Base-by-base conservation (phyloP, 140 eudicot species). In the Flaveria floridana region DNA sequence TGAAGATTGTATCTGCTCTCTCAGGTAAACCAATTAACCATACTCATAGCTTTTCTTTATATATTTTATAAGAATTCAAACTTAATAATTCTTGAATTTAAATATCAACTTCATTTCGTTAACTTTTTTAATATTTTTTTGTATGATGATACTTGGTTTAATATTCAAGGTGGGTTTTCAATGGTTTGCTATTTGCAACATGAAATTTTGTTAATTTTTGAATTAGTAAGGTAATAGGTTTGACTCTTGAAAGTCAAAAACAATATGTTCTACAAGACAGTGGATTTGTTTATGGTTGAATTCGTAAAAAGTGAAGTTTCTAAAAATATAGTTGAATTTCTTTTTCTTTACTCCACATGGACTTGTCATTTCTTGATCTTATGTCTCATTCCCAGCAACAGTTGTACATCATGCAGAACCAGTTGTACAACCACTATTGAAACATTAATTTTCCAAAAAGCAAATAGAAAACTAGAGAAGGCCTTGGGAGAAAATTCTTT, bases 1-100 rank as follows among this genome's bases (percentile, higher is more conserved):
- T 93, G 71, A 93, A 93, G 88, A 80, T 73, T 7, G 97, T 93
- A 12, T 83, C 98, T 20, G 58, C 94, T 50, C 96, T 93, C 53
- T 28, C 98, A 82, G 98, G 98, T 90, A 87, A 79, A 21, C 77
- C 52, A 50, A 61, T 6, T 9, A 76, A 64, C 18, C 26, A 20
- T 26, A 65, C 8, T 75, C 23, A 28, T 26, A 28, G 34, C 4
- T 28, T 3, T 28, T 28, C 34, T 28, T 28, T 28, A 28, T 25
- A 25, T 25, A 15, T 16, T 18, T 72, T 53, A 52, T 55, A 16
- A 50, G 1, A 34, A n/a, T 23, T 76, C 61, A 55, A 76, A 52
- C 20, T 76, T n/a, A 14, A 6, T 9, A 20, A 0, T 20, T 6
- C 34, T 28, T 28, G 34, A 28, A 28, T 28, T 28, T 28, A 28